Percentiles rank a stretch among this genome's conserved stretches.
Evolutionary conservation across 169 alveolate genomes (phyloP).

Genomic region (Miamiensis avidus): DNA sequence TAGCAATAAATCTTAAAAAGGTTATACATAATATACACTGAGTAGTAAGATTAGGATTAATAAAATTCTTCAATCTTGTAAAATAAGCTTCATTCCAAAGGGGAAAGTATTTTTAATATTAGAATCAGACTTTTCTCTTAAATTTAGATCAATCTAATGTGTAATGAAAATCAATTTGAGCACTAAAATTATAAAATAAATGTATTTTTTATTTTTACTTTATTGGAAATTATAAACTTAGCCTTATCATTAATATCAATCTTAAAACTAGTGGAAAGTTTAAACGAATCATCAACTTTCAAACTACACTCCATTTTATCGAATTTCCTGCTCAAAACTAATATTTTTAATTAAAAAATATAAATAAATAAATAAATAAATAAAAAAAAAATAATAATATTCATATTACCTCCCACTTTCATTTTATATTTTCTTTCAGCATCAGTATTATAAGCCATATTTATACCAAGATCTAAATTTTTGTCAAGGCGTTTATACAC

Average conservation of each 20-base stretch:
- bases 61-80: background rate
- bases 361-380: too few species aligned
- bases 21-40: too few species aligned
- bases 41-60: too few species aligned
- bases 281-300: background rate
- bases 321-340: background rate
- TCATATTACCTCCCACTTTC: background rate
- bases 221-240: background rate
- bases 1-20: too few species aligned
- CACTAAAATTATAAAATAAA: too few species aligned
- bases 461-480: background rate
- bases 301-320: background rate
- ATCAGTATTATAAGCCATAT: background rate
- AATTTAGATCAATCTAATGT: background rate
- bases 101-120: background rate
- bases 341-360: too few species aligned
- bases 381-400: too few species aligned
- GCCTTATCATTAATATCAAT: background rate
- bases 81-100: background rate
- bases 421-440: background rate
- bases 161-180: too few species aligned
- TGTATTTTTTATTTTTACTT: background rate
- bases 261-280: background rate
- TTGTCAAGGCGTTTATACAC: background rate
- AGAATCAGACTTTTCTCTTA: background rate